These are phyloP conservation scores for Leccinellum albellum DNA, from an alignment of 768 basidiomycete genomes.

Conservation along the genomic window DNA sequence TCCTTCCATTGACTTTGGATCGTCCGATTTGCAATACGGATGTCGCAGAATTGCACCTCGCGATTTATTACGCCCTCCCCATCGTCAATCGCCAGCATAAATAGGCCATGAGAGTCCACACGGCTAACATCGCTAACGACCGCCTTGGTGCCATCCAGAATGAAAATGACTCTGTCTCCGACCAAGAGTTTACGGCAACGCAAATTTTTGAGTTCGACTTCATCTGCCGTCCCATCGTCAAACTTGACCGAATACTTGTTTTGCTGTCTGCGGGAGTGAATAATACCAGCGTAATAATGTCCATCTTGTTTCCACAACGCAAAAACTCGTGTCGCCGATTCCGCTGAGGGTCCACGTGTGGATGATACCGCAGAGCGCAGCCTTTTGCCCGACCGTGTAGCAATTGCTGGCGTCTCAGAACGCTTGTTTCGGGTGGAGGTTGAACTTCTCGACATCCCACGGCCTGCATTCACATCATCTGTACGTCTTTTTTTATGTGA, in stretches of 20 bases:
- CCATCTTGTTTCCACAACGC: slow-evolving; percentile 62
- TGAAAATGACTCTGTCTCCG: slow-evolving; percentile 55
- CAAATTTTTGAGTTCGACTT: slow-evolving; percentile 49
- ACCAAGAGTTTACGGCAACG: slow-evolving; percentile 46
- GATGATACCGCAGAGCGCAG: slow-evolving; percentile 37
- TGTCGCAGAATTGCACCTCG: slow-evolving; percentile 33
- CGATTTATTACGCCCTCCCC: slow-evolving; percentile 23
- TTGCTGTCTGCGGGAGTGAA: slow-evolving; percentile 35
- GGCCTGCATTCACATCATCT: slow-evolving; percentile 24
- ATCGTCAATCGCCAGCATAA: slow-evolving; percentile 42
- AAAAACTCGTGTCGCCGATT: slow-evolving; percentile 56
- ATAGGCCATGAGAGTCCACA: slow-evolving; percentile 24
- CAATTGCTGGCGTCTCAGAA: slow-evolving; percentile 26
- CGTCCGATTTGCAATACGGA: slow-evolving; percentile 51
- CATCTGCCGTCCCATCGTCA: slow-evolving; percentile 55
- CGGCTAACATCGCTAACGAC: slow-evolving; percentile 32
- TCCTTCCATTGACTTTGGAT: slow-evolving; percentile 52
- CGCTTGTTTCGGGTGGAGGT: slow-evolving; percentile 27
- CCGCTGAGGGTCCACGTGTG: slow-evolving; percentile 9
- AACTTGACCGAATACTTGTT: slow-evolving; percentile 53
- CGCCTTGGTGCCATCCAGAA: slow-evolving; percentile 26
- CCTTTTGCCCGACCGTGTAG: slow-evolving; percentile 36
- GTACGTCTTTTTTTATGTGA: slow-evolving; percentile 46
- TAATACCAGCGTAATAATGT: slow-evolving; percentile 58
- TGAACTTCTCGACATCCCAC: slow-evolving; percentile 21